Evolutionary conservation across 139 green algal genomes (phyloP).

Genomic region (Tetraselmis striata): DNA sequence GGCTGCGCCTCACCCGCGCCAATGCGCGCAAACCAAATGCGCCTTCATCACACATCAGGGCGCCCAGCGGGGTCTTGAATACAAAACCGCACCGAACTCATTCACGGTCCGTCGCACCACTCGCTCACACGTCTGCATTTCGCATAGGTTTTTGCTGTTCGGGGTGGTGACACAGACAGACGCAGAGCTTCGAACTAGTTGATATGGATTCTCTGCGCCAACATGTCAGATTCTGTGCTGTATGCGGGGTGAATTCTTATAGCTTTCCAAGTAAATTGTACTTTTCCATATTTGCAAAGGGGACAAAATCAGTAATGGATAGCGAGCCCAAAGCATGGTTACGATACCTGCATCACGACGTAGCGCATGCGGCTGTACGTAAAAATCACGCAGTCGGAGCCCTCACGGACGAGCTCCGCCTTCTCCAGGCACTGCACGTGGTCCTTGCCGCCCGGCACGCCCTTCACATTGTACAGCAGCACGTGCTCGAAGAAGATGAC

Average conservation of each 20-base stretch:
- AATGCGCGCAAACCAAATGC: too few species aligned
- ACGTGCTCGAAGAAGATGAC: constrained; percentile 98
- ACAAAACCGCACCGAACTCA: too few species aligned
- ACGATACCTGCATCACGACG: constrained; percentile 72
- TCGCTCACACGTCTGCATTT: too few species aligned
- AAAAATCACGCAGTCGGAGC: constrained; percentile 87
- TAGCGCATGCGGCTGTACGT: constrained; percentile 95
- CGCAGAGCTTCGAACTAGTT: too few species aligned
- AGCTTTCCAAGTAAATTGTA: not conserved
- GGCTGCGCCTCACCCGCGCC: too few species aligned
- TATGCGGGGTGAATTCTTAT: not conserved
- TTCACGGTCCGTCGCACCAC: too few species aligned
- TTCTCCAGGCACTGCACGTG: constrained; percentile 76
- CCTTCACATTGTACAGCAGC: constrained; percentile 95
- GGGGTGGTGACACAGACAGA: too few species aligned
- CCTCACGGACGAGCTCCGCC: constrained; percentile 72
- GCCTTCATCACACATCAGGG: too few species aligned
- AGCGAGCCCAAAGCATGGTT: too few species aligned
- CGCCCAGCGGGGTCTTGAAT: too few species aligned
- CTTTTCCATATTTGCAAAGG: not conserved
- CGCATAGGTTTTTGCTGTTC: too few species aligned
- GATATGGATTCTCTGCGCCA: not conserved
- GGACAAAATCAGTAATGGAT: not conserved
- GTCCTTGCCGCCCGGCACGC: constrained; percentile 34
- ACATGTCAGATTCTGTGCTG: not conserved